Conservation (phyloP, 2,329 filamentous ascomycete species). For the Trichoderma sp. region DNA sequence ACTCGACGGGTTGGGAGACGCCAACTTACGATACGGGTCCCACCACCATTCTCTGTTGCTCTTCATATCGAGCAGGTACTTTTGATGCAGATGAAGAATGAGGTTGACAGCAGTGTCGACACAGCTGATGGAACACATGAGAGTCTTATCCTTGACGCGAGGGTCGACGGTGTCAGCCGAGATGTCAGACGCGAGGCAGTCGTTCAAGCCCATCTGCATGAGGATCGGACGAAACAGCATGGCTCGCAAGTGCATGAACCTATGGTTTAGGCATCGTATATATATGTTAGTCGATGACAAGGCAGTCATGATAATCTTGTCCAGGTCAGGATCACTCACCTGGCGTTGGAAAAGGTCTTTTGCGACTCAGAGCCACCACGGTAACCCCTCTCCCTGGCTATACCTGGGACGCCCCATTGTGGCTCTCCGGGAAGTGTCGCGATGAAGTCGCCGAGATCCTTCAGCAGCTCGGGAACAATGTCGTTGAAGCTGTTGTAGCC, state of each 20-base stretch:
- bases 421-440: background rate
- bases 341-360: background rate
- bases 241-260: slow-evolving; percentile 28
- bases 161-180: slow-evolving; percentile 21
- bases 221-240: slow-evolving; percentile 32
- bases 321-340: background rate
- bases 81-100: slow-evolving; percentile 36
- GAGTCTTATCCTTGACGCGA: slow-evolving; percentile 13
- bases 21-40: slow-evolving; percentile 12
- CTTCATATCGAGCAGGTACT: slow-evolving; percentile 28
- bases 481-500: background rate
- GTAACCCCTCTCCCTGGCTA: background rate
- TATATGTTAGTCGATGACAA: background rate
- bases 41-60: slow-evolving; percentile 44
- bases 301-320: background rate
- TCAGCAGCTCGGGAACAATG: background rate
- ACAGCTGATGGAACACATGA: slow-evolving; percentile 39
- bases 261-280: background rate
- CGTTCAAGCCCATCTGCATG: slow-evolving; percentile 34
- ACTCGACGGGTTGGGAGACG: background rate
- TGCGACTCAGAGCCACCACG: background rate
- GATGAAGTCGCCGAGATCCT: background rate
- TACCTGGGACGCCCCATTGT: background rate
- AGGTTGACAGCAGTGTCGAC: slow-evolving; percentile 37
- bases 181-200: background rate